phyloP scores from a whole-genome alignment of 441 rosid genomes.

The Monsonia emarginata region DNA sequence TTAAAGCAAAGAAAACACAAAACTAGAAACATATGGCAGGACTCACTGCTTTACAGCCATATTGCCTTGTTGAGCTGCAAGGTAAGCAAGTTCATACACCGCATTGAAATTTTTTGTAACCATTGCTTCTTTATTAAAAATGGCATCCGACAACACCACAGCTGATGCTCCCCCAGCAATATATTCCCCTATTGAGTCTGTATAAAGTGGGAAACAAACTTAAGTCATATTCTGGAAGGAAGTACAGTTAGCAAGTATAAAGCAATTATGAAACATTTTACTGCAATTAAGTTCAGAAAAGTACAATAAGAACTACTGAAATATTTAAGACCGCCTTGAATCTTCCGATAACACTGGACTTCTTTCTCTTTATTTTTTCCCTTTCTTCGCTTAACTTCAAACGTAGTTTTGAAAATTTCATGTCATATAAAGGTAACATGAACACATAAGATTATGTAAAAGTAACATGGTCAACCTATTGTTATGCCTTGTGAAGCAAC shows the following conservation, averaged over 20 bases:
- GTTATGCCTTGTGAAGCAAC: slow-evolving; percentile 54
- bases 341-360: background rate
- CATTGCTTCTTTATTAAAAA: slow-evolving; percentile 36
- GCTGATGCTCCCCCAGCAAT: slow-evolving; percentile 39
- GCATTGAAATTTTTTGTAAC: slow-evolving; percentile 22
- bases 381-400: background rate
- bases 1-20: background rate
- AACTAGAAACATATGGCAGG: background rate
- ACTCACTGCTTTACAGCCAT: slow-evolving; percentile 29
- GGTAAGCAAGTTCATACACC: slow-evolving; percentile 27
- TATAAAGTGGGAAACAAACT: slow-evolving; percentile 12
- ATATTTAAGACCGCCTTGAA: background rate
- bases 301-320: background rate
- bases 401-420: background rate
- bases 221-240: background rate
- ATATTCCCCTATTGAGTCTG: slow-evolving; percentile 36
- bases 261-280: background rate
- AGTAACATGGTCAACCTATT: slow-evolving; percentile 30
- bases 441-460: background rate
- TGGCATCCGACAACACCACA: slow-evolving; percentile 46
- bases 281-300: background rate
- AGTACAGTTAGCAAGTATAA: background rate
- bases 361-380: background rate
- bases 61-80: slow-evolving; percentile 32
- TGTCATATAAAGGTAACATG: background rate